Base-by-base conservation (phyloP, 1,139 yeast genomes). In the Eremothecium gossypii region DNA sequence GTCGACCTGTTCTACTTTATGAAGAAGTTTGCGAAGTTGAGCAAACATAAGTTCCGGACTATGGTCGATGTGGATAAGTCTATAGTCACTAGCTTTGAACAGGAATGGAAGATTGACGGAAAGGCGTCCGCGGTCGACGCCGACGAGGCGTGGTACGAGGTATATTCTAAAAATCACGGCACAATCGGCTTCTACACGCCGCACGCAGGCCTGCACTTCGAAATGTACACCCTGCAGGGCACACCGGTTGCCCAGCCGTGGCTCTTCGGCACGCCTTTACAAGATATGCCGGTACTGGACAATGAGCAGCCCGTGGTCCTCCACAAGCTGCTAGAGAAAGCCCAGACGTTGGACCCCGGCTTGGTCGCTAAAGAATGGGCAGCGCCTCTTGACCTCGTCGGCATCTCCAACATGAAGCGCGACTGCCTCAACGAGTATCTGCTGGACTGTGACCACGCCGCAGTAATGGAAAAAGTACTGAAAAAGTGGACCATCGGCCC, bases 111-210 rank as follows among this genome's bases (percentile, higher is more conserved):
- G 3, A 34, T 34, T 6, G 29, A 34, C 10, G 14, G 29, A 4
- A 14, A 14, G n/a, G 9, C 6, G 23, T 12, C 4, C 30, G 4
- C 20, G 31, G 3, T 10, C 11, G 14, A 40, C 37, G 11, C 32
- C 26, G 3, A 34, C 27, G 9, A 27, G 29, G 27, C 29, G 26
- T 1, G 31, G 12, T 5, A 17, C 30, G 3, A 14, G 6, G 26
- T 40, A 23, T 38, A 33, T 33, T 2, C 10, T n/a, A 8, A 36
- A 30, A n/a, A 36, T 49, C 27, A 48, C 45, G 12, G 49, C 14
- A 42, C 43, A 8, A 33, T 42, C 3, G 45, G 45, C 12, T 40
- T 23, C 30, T 42, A 40, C 26, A 29, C 36, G 2, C 45, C 45
- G 20, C 27, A 38, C 17, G 40, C 45, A n/a, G 42, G 38, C 8